These are phyloP conservation scores for Astrothelium subdiscretum DNA, from an alignment of 495 filamentous ascomycete genomes.

Conservation along the genomic window DNA sequence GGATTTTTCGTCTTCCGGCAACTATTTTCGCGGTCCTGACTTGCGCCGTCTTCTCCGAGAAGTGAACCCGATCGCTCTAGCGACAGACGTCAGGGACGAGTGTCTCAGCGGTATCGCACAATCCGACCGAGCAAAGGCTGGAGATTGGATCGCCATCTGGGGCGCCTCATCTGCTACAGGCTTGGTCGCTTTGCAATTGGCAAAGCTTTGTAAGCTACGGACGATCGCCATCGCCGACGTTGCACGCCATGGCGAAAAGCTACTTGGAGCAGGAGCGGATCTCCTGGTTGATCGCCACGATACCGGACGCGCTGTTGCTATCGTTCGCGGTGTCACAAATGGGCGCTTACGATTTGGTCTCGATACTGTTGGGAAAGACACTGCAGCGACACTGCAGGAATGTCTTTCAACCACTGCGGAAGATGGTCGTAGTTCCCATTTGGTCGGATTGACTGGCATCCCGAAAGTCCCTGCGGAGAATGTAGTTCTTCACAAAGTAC, in stretches of 20 bases:
- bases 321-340: slow-evolving; percentile 42
- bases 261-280: slow-evolving; percentile 42
- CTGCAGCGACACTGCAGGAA: slow-evolving; percentile 38
- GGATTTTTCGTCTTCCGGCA: slow-evolving; percentile 36
- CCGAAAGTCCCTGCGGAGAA: slow-evolving; percentile 39
- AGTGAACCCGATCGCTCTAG: slow-evolving; percentile 30
- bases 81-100: slow-evolving; percentile 43
- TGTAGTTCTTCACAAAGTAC: slow-evolving; percentile 47
- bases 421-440: slow-evolving; percentile 33
- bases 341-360: slow-evolving; percentile 48
- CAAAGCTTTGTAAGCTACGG: slow-evolving; percentile 44
- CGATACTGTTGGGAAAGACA: slow-evolving; percentile 50
- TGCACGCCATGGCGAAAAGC: slow-evolving; percentile 46
- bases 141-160: slow-evolving; percentile 61
- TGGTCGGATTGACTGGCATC: slow-evolving; percentile 51
- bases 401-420: slow-evolving; percentile 27
- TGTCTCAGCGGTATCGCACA: slow-evolving; percentile 35
- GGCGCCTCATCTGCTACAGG: slow-evolving; percentile 55
- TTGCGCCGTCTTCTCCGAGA: slow-evolving; percentile 34
- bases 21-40: slow-evolving; percentile 38
- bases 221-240: slow-evolving; percentile 49
- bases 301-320: slow-evolving; percentile 45
- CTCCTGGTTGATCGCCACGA: slow-evolving; percentile 52
- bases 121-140: slow-evolving; percentile 34
- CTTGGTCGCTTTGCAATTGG: slow-evolving; percentile 46